These are phyloP conservation scores for Apophysomyces elegans DNA, from an alignment of 371 early-diverging fungal species.

Conservation along the genomic window DNA sequence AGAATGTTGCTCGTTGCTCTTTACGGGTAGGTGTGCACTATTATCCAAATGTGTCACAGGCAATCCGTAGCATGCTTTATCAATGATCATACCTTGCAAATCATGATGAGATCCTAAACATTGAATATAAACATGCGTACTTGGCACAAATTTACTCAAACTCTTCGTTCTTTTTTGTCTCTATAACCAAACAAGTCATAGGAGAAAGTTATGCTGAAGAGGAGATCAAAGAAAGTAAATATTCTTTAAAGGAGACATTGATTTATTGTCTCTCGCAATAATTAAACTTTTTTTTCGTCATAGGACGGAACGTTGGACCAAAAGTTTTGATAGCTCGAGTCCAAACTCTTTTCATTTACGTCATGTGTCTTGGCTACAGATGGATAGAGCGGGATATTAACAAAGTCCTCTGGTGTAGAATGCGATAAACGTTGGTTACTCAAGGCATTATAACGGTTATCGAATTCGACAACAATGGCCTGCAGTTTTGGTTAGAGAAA, in stretches of 20 bases:
- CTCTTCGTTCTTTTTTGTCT: background rate
- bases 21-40: background rate
- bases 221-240: background rate
- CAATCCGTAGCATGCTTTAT: background rate
- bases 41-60: background rate
- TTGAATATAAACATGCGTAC: background rate
- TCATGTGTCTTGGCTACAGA: background rate
- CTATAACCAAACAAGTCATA: conserved; percentile 1
- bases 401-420: conserved; percentile 1
- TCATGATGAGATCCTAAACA: background rate
- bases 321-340: background rate
- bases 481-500: conserved; percentile 11
- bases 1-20: no score
- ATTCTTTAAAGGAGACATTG: background rate
- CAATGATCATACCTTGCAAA: background rate
- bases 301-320: background rate
- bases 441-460: conserved; percentile 41
- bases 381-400: background rate
- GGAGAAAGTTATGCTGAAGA: background rate
- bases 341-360: background rate
- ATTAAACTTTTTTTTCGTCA: background rate
- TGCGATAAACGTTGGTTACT: conserved; percentile 3
- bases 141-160: background rate
- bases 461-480: conserved; percentile 41
- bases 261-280: background rate